These are phyloP conservation scores for Myxozyma monticola DNA, from an alignment of 805 yeast genomes.

Conservation along the genomic window DNA sequence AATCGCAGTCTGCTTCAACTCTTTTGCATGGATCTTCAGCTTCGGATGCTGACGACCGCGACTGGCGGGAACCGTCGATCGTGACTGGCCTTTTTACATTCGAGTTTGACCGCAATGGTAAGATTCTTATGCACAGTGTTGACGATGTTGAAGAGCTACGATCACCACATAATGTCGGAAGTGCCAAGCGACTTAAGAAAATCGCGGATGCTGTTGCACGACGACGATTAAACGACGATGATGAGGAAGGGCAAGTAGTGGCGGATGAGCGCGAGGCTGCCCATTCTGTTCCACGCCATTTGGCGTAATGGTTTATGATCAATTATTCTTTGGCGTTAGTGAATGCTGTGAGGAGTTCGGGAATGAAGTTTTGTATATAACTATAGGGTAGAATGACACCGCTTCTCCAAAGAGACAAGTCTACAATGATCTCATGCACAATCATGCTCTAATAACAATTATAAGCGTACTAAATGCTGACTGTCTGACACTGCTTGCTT, in stretches of 20 bases:
- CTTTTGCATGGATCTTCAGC: no score
- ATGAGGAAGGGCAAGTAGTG: slow-evolving; percentile 18
- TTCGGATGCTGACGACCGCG: no score
- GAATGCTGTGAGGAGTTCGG: neutral
- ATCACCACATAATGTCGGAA: neutral
- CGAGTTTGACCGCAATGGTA: slow-evolving; percentile 23
- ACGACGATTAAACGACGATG: slow-evolving; percentile 3
- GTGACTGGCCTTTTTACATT: slow-evolving; percentile 26
- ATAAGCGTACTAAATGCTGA: no score
- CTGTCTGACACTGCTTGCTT: no score
- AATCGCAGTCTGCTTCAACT: neutral
- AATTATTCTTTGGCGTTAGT: neutral
- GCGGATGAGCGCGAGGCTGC: slow-evolving; percentile 6
- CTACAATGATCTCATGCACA: no score
- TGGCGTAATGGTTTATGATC: no score
- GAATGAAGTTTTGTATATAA: no score
- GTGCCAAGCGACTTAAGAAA: slow-evolving; percentile 11
- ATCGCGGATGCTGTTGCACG: slow-evolving; percentile 14
- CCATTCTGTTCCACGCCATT: slow-evolving; percentile 15
- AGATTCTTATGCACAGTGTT: slow-evolving; percentile 24
- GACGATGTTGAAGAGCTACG: slow-evolving; percentile 28
- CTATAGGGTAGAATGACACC: no score
- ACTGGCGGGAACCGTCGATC: neutral
- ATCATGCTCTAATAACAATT: no score
- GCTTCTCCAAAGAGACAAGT: no score